These are phyloP conservation scores for Sophora flavescens DNA, from an alignment of 306 rosid species.

Conservation along the genomic window DNA sequence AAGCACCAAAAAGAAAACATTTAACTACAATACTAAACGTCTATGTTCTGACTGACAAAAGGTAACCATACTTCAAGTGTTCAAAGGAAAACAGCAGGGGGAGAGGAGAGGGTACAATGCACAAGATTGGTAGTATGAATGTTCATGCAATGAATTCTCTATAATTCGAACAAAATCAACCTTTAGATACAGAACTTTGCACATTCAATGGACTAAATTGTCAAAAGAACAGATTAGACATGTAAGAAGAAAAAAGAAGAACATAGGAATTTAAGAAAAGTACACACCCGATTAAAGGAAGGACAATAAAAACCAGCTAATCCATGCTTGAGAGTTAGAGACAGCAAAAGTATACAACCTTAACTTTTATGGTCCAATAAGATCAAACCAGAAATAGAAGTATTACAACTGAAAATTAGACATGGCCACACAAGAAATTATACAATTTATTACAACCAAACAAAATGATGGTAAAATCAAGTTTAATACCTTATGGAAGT, in stretches of 20 bases:
- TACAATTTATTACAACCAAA: no score
- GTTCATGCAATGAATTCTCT: neutral
- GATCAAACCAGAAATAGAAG: neutral
- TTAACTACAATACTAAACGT: neutral
- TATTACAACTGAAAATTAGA: neutral
- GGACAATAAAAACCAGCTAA: no score
- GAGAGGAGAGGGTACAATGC: neutral
- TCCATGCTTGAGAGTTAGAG: no score
- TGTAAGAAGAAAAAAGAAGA: neutral
- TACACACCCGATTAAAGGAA: no score
- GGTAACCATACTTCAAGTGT: slow-evolving; percentile 34
- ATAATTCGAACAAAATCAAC: neutral
- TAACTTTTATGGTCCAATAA: neutral
- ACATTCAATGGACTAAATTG: neutral
- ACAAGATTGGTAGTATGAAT: neutral
- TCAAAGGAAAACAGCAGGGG: neutral
- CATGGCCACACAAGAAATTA: no score
- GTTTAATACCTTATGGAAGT: neutral
- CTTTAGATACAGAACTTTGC: neutral
- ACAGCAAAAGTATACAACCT: neutral
- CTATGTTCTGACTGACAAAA: neutral
- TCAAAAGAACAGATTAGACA: no score
- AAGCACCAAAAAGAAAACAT: slow-evolving; percentile 25
- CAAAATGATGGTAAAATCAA: neutral
- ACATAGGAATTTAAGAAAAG: neutral